Base-by-base conservation (phyloP, 2,329 filamentous ascomycete species). In the Colletotrichum paranaense region DNA sequence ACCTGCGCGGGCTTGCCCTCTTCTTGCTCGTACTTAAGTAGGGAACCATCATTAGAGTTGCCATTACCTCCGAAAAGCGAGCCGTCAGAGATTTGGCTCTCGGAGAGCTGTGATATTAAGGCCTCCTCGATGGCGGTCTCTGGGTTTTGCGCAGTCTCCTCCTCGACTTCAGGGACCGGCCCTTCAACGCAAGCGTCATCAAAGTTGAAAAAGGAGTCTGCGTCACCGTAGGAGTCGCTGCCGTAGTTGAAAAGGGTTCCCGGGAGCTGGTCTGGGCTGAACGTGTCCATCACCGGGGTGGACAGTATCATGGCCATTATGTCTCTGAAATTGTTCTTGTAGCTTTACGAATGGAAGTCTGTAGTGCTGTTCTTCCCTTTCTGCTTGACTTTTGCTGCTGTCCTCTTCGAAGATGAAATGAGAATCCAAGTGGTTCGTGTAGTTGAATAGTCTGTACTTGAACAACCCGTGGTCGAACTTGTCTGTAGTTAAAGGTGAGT, bases 161-260 rank as follows among this genome's bases (percentile, higher is more conserved):
- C 22, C 57, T 49, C 46, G 5, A 46, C 46, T 19, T 52, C 42
- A 9, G 60, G 60, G 46, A 11, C 70, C 60, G 26, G 67, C 67
- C 60, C 60, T 14, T 35, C 26, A n/a, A 49, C 24, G 67, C 42
- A 70, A 55, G 55, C 55, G 55, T 73, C 67, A 6, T 16, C 4
- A 4, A 68, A 59, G 55, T 70, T 60, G 60, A 70, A 73, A 38
- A 65, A 53, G 3, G 38, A 46, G 16, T 53, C 16, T 2, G 46
- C 53, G 1, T 69, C 66, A 1, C 42, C 5, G 16, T 56, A 35
- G 7, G 46, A n/a, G 22, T 73, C 60, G n/a, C 8, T 11, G 42
- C 8, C 8, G 42, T n/a, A n/a, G 42, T 22, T 49, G 19, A 65
- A 73, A 14, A 46, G 53, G 2, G 46, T 19, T 9, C 16, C 12